Evolutionary conservation across 495 filamentous ascomycete species (phyloP).

Genomic region (Podospora appendiculata): DNA sequence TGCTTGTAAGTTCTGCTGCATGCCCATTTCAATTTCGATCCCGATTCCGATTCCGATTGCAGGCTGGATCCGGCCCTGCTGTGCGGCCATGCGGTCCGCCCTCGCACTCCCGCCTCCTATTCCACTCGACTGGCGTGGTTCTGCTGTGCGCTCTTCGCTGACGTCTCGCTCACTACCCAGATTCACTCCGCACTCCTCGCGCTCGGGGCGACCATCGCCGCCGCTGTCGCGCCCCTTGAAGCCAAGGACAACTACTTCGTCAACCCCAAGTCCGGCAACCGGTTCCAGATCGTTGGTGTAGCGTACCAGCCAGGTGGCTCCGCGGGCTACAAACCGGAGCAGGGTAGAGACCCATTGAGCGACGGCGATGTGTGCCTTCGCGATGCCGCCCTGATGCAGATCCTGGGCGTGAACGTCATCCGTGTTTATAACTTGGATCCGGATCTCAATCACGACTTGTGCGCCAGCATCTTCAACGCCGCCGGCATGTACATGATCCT

Average conservation of each 20-base stretch:
- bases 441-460: slow-evolving; percentile 75
- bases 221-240: slow-evolving; percentile 64
- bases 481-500: slow-evolving; percentile 54
- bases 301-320: slow-evolving; percentile 93
- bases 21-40: too few relatives aligned
- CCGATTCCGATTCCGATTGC: too few relatives aligned
- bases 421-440: slow-evolving; percentile 91
- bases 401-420: slow-evolving; percentile 77
- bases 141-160: neutral
- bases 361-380: slow-evolving; percentile 69
- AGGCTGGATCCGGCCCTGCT: too few relatives aligned
- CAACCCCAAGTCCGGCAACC: slow-evolving; percentile 66
- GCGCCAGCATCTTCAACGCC: slow-evolving; percentile 85
- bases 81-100: too few relatives aligned
- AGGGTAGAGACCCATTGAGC: slow-evolving; percentile 64
- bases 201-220: slow-evolving; percentile 44
- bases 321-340: slow-evolving; percentile 60
- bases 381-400: slow-evolving; percentile 89
- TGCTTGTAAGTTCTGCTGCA: too few relatives aligned
- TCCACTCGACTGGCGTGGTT: too few relatives aligned
- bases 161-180: slow-evolving; percentile 4
- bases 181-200: slow-evolving; percentile 34
- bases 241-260: slow-evolving; percentile 77
- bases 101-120: too few relatives aligned
- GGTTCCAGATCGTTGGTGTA: slow-evolving; percentile 84